These are phyloP conservation scores for Paecilomyces sp. DNA, from an alignment of 2,329 filamentous ascomycete genomes.

Conservation along the genomic window DNA sequence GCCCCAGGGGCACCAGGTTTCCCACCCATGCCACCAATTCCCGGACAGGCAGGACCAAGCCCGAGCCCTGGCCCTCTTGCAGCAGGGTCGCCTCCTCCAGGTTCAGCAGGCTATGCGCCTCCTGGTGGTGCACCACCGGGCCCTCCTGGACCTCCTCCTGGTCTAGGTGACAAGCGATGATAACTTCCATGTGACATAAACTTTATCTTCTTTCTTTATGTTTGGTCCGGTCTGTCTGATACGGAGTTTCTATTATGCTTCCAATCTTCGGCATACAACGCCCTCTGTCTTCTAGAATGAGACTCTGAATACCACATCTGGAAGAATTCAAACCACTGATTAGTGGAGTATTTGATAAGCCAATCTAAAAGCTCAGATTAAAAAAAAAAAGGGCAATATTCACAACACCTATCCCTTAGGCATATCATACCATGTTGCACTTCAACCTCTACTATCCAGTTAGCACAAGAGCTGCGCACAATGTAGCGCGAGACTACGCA, in stretches of 20 bases:
- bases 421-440: background rate
- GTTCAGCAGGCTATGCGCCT: slow-evolving; percentile 21
- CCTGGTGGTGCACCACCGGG: slow-evolving; percentile 15
- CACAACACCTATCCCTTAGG: background rate
- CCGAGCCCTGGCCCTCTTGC: slow-evolving; percentile 18
- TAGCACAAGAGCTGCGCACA: no score
- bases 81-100: slow-evolving; percentile 16
- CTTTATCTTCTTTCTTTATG: background rate
- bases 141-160: slow-evolving; percentile 18
- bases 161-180: slow-evolving; percentile 23
- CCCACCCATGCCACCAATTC: slow-evolving; percentile 21
- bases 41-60: slow-evolving; percentile 18
- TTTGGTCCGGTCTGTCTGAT: background rate
- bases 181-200: background rate
- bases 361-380: background rate
- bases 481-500: no score
- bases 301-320: background rate
- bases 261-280: background rate
- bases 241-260: slow-evolving; percentile 5
- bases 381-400: background rate
- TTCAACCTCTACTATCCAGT: background rate
- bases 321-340: background rate
- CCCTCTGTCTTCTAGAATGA: background rate
- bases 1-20: slow-evolving; percentile 14
- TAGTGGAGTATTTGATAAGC: background rate